Evolutionary conservation across 1,139 yeast species (phyloP).

Genomic region (Debaryomyces fabryi): DNA sequence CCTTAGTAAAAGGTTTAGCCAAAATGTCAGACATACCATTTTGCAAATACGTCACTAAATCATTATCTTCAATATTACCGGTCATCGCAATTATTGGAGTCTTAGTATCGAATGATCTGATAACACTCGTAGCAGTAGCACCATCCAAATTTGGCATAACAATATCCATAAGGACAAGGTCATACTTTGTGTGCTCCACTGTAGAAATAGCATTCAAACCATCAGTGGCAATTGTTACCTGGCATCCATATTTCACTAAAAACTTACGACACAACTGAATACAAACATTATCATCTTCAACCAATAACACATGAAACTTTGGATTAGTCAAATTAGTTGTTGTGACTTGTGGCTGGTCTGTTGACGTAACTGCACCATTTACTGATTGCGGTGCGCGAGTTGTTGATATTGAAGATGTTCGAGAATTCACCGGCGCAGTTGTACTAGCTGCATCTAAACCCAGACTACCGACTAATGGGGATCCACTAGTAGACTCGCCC

Average conservation of each 20-base stretch:
- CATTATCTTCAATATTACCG: conserved; percentile 81
- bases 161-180: conserved; percentile 87
- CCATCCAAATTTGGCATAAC: conserved; percentile 96
- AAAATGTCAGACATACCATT: conserved; percentile 92
- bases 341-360: conserved; percentile 17
- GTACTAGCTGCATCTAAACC: conserved; percentile 4
- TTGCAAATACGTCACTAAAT: conserved; percentile 75
- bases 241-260: conserved; percentile 84
- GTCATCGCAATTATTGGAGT: conserved; percentile 96
- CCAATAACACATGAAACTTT: conserved; percentile 71
- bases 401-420: conserved; percentile 8
- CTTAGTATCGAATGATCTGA: conserved; percentile 76
- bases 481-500: conserved; percentile 2
- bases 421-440: conserved; percentile 9
- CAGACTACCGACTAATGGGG: conserved; percentile 5
- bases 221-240: conserved; percentile 89
- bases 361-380: background rate
- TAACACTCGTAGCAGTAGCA: conserved; percentile 86
- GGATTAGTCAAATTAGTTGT: conserved; percentile 43
- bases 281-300: conserved; percentile 86
- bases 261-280: conserved; percentile 79
- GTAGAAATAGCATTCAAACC: conserved; percentile 87
- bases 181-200: conserved; percentile 75
- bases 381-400: background rate
- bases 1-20: conserved; percentile 90